Percentiles rank a stretch among this genome's conserved stretches.
Evolutionary conservation across 768 basidiomycete species (phyloP).

Genomic region (Amanita fuliginea): DNA sequence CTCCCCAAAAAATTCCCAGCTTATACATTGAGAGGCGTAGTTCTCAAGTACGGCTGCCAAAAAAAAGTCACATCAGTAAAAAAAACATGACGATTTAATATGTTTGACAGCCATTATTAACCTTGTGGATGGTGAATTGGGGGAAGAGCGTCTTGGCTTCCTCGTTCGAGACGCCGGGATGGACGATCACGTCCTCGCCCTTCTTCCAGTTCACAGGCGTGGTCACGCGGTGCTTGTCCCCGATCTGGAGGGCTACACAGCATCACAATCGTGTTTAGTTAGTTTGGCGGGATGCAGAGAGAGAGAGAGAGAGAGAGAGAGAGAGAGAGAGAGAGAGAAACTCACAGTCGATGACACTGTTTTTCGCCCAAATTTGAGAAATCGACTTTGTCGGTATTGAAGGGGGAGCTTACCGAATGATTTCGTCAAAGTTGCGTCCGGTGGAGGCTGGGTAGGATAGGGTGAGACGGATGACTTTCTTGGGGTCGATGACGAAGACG

Average conservation of each 20-base stretch:
- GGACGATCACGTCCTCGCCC: constrained; percentile 91
- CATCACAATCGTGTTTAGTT: no score
- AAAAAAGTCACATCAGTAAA: neutral
- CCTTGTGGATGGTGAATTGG: constrained; percentile 68
- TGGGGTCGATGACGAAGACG: constrained; percentile 96
- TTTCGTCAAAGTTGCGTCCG: constrained; percentile 82
- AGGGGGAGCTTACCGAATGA: constrained; percentile 28
- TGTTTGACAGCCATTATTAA: neutral
- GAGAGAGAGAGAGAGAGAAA: no score
- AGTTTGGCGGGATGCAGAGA: no score
- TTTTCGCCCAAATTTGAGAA: neutral
- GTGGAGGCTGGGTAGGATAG: constrained; percentile 92
- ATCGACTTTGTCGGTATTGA: no score
- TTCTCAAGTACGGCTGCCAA: constrained; percentile 77
- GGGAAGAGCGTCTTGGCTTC: constrained; percentile 92
- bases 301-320: no score
- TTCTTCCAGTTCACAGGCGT: constrained; percentile 95
- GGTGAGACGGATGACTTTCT: constrained; percentile 86
- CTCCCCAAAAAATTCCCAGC: no score
- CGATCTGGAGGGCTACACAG: constrained; percentile 71
- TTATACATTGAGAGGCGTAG: constrained; percentile 42
- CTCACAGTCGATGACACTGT: constrained; percentile 68
- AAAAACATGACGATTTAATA: no score
- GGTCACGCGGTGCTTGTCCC: constrained; percentile 74
- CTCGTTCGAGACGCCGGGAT: constrained; percentile 71